Evolutionary conservation across 2,329 filamentous ascomycete genomes (phyloP).

Genomic region (Sclerotinia sclerotiorum): DNA sequence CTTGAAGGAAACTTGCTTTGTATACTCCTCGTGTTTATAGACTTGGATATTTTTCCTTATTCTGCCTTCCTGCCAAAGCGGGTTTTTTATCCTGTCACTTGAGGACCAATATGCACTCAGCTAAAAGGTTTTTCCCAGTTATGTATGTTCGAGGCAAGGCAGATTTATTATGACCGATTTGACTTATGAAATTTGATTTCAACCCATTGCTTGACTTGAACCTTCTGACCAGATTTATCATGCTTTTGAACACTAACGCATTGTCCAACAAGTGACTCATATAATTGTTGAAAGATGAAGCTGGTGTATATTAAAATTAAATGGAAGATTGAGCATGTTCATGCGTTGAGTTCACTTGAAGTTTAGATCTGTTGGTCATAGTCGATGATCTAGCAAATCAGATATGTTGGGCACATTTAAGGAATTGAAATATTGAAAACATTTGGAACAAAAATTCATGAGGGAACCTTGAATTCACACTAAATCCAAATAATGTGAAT

Average conservation of each 20-base stretch:
- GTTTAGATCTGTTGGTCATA: too few species aligned
- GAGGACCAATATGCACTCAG: not conserved
- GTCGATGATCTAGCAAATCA: too few species aligned
- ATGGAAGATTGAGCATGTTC: too few species aligned
- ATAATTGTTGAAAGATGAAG: not conserved
- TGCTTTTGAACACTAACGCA: not conserved
- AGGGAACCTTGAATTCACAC: not conserved
- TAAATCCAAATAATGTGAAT: not conserved
- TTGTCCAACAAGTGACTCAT: not conserved
- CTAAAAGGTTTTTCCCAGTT: not conserved
- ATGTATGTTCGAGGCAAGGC: not conserved
- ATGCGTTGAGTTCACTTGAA: too few species aligned
- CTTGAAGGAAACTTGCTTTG: too few species aligned
- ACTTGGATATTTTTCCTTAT: too few species aligned
- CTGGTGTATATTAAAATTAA: too few species aligned
- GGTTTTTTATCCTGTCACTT: not conserved
- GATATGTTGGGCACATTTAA: too few species aligned
- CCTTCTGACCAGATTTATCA: not conserved
- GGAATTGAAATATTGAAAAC: too few species aligned
- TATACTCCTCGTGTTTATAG: too few species aligned
- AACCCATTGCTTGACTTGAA: not conserved
- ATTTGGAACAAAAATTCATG: too few species aligned
- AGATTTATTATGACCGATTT: not conserved
- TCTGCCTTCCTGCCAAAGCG: too few species aligned
- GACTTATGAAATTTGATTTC: not conserved